Conservation (phyloP, 768 basidiomycete genomes). For the Tulasnella sp. region DNA sequence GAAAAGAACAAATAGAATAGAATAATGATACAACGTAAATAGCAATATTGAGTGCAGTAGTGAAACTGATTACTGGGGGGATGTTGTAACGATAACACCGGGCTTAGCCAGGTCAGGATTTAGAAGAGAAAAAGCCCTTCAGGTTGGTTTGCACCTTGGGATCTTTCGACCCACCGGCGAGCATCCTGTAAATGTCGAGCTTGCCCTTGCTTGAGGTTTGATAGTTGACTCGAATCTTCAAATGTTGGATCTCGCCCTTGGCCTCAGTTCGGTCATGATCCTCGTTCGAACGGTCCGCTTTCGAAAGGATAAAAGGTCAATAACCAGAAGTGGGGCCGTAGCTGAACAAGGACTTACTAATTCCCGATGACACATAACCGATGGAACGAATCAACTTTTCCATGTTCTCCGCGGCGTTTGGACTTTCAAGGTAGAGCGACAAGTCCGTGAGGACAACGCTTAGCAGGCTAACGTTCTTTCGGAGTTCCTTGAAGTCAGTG, state of each 20-base stretch:
- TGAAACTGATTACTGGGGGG: not conserved
- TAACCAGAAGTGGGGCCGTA: not conserved
- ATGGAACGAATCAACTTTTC: not conserved
- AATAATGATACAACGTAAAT: not conserved
- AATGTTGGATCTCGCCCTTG: constrained; percentile 9
- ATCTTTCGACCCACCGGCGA: not conserved
- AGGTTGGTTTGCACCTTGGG: not conserved
- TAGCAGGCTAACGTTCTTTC: not conserved
- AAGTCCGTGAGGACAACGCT: not conserved
- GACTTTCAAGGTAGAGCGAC: not conserved
- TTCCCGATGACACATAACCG: not conserved
- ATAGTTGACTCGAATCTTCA: constrained; percentile 7
- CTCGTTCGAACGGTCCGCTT: not conserved
- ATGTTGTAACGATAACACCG: not conserved
- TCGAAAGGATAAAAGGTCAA: not conserved
- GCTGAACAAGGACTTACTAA: not conserved
- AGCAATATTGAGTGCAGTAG: not conserved
- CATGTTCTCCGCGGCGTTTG: not conserved
- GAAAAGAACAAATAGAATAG: not conserved
- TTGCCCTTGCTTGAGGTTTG: not conserved
- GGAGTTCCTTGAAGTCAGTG: not conserved
- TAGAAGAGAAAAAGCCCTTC: not conserved
- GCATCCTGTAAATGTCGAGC: not conserved
- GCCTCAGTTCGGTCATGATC: not conserved
- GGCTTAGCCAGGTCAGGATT: not conserved